Percentiles rank a stretch among this genome's conserved stretches.
Evolutionary conservation across 192 early-diverging fungal genomes (phyloP).

Genomic region (Gaertneriomyces semiglobifer): DNA sequence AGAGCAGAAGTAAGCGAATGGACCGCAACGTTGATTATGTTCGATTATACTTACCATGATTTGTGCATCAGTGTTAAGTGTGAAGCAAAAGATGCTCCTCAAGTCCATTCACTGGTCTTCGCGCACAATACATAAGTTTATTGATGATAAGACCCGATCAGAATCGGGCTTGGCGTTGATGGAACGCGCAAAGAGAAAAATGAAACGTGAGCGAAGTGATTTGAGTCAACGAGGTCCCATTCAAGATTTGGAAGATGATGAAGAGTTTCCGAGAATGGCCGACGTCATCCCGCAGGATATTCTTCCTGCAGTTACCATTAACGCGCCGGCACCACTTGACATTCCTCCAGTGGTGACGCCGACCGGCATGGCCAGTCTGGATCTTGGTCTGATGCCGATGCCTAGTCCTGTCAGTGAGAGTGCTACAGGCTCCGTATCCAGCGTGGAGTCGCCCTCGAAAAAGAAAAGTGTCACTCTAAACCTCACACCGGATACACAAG

Average conservation of each 20-base stretch:
- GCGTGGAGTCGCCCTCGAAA: too few relatives aligned
- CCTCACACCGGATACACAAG: too few relatives aligned
- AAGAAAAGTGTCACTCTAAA: too few relatives aligned
- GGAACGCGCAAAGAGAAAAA: conserved; percentile 6
- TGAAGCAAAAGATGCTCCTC: conserved; percentile 45
- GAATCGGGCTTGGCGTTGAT: conserved; percentile 6
- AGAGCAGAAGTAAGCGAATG: conserved; percentile 27
- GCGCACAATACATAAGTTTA: conserved; percentile 41
- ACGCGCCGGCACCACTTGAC: too few relatives aligned
- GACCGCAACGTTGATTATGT: not conserved
- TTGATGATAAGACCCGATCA: conserved; percentile 31
- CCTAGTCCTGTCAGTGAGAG: too few relatives aligned
- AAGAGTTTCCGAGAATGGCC: not conserved
- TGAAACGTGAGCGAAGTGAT: conserved; percentile 14
- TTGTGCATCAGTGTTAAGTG: conserved; percentile 26
- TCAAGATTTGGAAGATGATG: conserved; percentile 11
- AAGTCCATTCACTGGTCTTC: conserved; percentile 46
- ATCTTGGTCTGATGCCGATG: too few relatives aligned
- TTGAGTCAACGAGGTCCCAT: conserved; percentile 13
- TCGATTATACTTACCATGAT: not conserved
- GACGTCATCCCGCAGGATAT: too few relatives aligned
- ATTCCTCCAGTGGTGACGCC: too few relatives aligned
- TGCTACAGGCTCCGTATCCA: too few relatives aligned
- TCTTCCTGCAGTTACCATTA: too few relatives aligned
- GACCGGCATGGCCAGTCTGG: too few relatives aligned